Base-by-base conservation (phyloP, 2,329 filamentous ascomycete species). In the Leptographium wingfieldii region DNA sequence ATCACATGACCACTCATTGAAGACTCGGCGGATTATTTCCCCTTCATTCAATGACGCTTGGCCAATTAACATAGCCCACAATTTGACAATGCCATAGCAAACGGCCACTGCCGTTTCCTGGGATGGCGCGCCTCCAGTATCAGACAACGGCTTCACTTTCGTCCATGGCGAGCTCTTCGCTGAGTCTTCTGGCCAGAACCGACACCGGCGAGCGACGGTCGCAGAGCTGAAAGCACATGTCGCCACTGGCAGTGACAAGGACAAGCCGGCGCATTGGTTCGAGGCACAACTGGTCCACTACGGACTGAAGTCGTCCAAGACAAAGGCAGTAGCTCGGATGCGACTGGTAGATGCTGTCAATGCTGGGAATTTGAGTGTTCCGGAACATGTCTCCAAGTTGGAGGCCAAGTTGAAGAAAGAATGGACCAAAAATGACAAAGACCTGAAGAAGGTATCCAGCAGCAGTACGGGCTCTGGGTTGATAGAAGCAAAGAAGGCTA, bases 241-340 rank as follows among this genome's bases (percentile, higher is more conserved):
- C 63, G 74, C 77, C 58, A 3, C 35, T 53, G 63, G 68, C 6
- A 72, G 72, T 48, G 71, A 63, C 46, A 70, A 71, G 31, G 80
- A 84, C 65, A 76, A 76, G 52, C 76, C 81, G 0, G 81, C 74
- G 1, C 80, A 85, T 63, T 86, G 79, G 78, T 86, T 82, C 61
- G 77, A 82, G 63, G 81, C 83, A 0, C 82, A 86, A 63, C 74
- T 85, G 12, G 69, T 83, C 4, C 83, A 86, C 69, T 86, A 85
- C 69, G 82, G 80, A 1, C 72, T 86, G 0, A 73, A 72, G 7
- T 74, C 76, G 0, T 81, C 80, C 22, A 82, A 81, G 65, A 75
- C 76, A 53, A 85, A 85, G 69, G 76, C 79, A 27, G 76, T 77
- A 0, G 82, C 82, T 11, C 80, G 82, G 60, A 77, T 83, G 71